Evolutionary conservation across 148 eudicot species (phyloP).

Genomic region (Persicaria maculosa): DNA sequence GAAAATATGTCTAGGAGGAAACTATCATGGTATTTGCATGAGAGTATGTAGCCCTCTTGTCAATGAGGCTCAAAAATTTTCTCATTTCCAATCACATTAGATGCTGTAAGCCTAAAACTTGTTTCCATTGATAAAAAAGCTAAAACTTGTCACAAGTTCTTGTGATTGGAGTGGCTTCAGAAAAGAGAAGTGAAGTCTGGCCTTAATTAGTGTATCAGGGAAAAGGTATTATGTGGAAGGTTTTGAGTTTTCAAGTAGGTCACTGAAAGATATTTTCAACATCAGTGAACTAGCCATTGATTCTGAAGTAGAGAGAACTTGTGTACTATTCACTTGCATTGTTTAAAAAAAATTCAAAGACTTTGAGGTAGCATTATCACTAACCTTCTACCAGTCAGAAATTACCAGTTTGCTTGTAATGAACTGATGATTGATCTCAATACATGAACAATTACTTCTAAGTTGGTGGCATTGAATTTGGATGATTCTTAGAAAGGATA

Average conservation of each 20-base stretch:
- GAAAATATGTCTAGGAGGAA: background rate
- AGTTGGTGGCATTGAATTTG: background rate
- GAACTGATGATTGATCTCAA: no score
- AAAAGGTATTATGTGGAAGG: background rate
- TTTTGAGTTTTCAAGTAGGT: background rate
- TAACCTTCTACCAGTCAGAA: background rate
- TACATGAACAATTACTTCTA: background rate
- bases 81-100: background rate
- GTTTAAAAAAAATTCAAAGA: background rate
- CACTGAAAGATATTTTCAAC: background rate
- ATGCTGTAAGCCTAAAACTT: background rate
- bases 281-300: background rate
- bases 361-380: no score
- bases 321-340: background rate
- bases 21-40: background rate
- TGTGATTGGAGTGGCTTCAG: no score
- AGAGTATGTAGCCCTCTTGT: background rate
- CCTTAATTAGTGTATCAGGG: no score
- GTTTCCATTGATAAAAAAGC: no score
- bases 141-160: no score
- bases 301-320: background rate
- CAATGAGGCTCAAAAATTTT: background rate
- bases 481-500: no score
- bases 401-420: background rate
- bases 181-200: no score